Base-by-base conservation (phyloP, 2,329 filamentous ascomycete species). In the Diplodia seriata region DNA sequence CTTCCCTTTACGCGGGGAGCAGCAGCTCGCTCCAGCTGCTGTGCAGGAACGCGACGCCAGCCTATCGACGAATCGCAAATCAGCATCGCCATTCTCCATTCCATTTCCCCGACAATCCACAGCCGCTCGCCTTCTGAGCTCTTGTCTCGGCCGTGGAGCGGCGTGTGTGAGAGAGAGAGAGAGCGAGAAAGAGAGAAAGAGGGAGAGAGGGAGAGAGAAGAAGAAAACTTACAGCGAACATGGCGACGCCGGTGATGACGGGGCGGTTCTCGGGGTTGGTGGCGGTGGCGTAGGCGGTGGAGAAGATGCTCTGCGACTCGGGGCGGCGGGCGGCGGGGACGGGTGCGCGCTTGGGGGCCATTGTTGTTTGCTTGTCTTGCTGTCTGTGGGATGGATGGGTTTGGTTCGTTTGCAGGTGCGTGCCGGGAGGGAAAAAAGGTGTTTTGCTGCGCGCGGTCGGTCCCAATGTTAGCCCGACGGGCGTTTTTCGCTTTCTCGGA, bases 21-120 rank as follows among this genome's bases (percentile, higher is more conserved):
- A 85, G 74, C 66, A 84, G 76, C 76, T 85, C 84, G 71, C 80
- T 81, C 82, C 82, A 85, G 77, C 81, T 84, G 76, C 82, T 84
- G 73, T 83, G 80, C 54, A 86, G 72, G 73, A 86, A 85, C 7
- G 83, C 79, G 47, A 85, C 83, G 68, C 83, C 83, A 63, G 82
- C 79, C 83, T 85, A 67, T 43, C 66, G 9, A 36, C 2, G 14
- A 49, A 18, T 29, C 26, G 18, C 15, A 14, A 36, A 40, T 56
- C 43, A 68, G 38, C 14, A 64, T 33, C 40, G 11, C 40, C 15
- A 18, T 7, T 38, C 8, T n/a, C 15, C 40, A 6, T 23, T 11
- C 6, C 23, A 26, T 26, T 26, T 26, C 2, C 2, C 23, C 23
- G 3, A 26, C 23, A 26, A 26, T 26, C 23, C 23, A 26, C 23